Base-by-base conservation (phyloP, 2,329 filamentous ascomycete genomes). In the Trichoderma sp. region DNA sequence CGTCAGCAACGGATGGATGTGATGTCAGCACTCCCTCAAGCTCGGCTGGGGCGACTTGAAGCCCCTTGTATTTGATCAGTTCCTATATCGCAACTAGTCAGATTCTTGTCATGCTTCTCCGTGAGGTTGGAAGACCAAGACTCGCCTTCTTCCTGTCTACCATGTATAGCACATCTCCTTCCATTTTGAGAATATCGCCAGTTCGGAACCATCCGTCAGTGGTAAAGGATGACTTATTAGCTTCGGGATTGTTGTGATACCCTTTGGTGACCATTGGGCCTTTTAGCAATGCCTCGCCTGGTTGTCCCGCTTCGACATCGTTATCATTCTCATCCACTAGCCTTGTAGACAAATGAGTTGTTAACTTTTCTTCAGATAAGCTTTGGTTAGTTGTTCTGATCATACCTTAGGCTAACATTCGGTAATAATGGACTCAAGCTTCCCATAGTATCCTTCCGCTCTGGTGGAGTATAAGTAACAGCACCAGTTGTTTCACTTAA, bases 101-200 rank as follows among this genome's bases (percentile, higher is more conserved):
- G 45, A 59, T 50, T n/a, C 24, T 41, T 14, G 16, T n/a, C 16
- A 53, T 53, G 45, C 35, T 7, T 53, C 27, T 41, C 14, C 8
- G 14, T 4, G n/a, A 64, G 1, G 18, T 8, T 41, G 5, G 2
- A 60, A 41, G 3, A 11, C 6, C 11, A 41, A 6, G 27, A 74
- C 77, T 77, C 73, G 82, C 90, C 87, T 94, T 95, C 75, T 94
- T 91, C 14, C 94, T 90, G 80, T 97, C 94, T 0, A 94, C 95
- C 78, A 97, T 94, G 84, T 91, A 94, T 79, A 95, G 92, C 68
- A 91, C 90, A 18, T 93, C 87, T 56, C 88, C 84, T 78, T 95
- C 91, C 82, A 94, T 90, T 76, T 92, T 90, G 0, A 94, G 93
- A 4, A 96, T 89, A 80, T 97, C 94, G 0, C 94, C 94, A 0